These are phyloP conservation scores for Phytophthora megakarya DNA, from an alignment of 352 stramenopile species.

Conservation along the genomic window DNA sequence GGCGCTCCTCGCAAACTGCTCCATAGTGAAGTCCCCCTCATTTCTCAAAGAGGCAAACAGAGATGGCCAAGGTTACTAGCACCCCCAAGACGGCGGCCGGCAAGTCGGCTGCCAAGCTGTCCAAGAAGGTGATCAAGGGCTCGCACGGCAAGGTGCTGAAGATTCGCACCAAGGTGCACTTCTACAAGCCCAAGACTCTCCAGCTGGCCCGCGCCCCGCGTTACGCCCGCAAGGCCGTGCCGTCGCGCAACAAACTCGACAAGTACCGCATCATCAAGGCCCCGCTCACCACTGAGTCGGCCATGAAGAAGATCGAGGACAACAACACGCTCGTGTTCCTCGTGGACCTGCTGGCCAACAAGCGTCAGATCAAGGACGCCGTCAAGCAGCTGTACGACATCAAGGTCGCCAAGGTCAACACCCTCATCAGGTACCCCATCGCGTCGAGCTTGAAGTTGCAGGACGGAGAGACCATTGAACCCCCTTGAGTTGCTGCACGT, in stretches of 20 bases:
- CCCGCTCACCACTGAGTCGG: slow-evolving; percentile 99
- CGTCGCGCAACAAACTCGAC: slow-evolving; percentile 96
- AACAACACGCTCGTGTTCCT: slow-evolving; percentile 99
- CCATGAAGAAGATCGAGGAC: slow-evolving; percentile 99
- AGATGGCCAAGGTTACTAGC: slow-evolving; percentile 72
- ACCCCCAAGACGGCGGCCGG: slow-evolving; percentile 78
- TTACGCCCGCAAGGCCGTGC: slow-evolving; percentile 94
- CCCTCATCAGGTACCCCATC: slow-evolving; percentile 97
- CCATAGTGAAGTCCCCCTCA: slow-evolving; percentile 2
- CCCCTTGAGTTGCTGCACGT: slow-evolving; percentile 17
- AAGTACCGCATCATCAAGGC: slow-evolving; percentile 99
- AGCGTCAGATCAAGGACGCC: slow-evolving; percentile 99
- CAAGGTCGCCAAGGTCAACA: slow-evolving; percentile 99
- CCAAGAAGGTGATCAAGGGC: slow-evolving; percentile 96
- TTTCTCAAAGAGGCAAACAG: slow-evolving; percentile 67
- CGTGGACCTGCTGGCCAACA: slow-evolving; percentile 99
- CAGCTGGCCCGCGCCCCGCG: slow-evolving; percentile 94
- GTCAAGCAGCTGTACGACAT: slow-evolving; percentile 99
- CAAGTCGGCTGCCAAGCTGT: slow-evolving; percentile 93
- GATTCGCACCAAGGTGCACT: slow-evolving; percentile 99
- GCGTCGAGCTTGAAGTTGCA: slow-evolving; percentile 62
- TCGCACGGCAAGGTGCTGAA: slow-evolving; percentile 97
- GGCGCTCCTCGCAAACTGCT: slow-evolving; percentile 1
- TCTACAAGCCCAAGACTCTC: slow-evolving; percentile 99
- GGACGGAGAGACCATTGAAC: slow-evolving; percentile 32